Conservation (phyloP, 768 basidiomycete genomes). For the Tephrocybe sp. region DNA sequence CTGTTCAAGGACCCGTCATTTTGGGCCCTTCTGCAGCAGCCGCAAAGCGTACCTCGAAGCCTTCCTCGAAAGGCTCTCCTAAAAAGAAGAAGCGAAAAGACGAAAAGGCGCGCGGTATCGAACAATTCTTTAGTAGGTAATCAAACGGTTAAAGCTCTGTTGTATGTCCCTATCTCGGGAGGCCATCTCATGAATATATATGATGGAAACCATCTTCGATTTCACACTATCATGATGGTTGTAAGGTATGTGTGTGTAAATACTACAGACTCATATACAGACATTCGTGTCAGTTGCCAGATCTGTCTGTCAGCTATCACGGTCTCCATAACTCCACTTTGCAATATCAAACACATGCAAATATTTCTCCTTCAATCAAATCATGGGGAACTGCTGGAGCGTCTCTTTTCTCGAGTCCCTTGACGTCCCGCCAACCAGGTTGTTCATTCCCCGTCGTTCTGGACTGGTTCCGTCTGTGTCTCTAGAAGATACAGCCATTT, state of each 20-base stretch:
- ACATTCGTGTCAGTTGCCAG: constrained; percentile 1
- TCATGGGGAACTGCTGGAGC: constrained; percentile 4
- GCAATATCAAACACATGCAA: constrained; percentile 11
- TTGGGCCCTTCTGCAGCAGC: constrained; percentile 11
- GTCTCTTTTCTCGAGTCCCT: constrained; percentile 11
- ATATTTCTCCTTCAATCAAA: constrained; percentile 9
- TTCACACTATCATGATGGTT: constrained; percentile 11
- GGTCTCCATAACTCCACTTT: not conserved
- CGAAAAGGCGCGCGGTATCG: constrained; percentile 15
- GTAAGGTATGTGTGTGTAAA: not conserved
- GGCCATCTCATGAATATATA: too few relatives aligned
- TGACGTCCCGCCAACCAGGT: constrained; percentile 11
- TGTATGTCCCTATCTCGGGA: not conserved
- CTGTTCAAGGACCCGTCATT: constrained; percentile 19
- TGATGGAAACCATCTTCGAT: too few relatives aligned
- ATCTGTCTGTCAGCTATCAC: not conserved
- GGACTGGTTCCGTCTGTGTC: constrained; percentile 22
- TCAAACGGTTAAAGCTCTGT: not conserved
- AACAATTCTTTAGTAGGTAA: constrained; percentile 17
- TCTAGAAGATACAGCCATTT: constrained; percentile 17
- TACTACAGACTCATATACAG: not conserved
- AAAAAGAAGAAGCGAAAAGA: constrained; percentile 18
- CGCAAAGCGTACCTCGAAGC: not conserved
- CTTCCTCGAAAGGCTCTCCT: constrained; percentile 13
- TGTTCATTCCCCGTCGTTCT: constrained; percentile 17